Evolutionary conservation across 768 basidiomycete species (phyloP), one percentile per base, ranked within the genome.

Genomic region (Lentinus tigrinus): DNA sequence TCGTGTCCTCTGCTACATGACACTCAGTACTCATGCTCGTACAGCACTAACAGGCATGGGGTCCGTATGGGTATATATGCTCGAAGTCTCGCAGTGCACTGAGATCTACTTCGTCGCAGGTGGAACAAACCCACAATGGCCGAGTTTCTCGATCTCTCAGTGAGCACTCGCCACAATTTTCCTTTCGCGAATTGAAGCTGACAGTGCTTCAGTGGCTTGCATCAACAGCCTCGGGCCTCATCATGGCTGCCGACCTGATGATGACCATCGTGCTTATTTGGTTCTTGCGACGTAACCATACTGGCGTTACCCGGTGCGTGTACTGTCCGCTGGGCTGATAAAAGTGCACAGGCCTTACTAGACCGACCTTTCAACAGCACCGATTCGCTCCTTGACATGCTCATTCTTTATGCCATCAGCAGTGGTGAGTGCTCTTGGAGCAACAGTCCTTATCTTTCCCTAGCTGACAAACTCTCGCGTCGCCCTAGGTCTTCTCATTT

Each of bases 251-350:
- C 6, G 56, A 57, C 43, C 11, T 57, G 2, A 26, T 50, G 34
- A 34, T 57, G n/a, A 57, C 56, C 10, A 26, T 43, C 11, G 43
- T 57, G 8, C 56, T 57, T 34, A 57, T 57, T n/a, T 38, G 24
- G 7, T 49, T 50, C 34, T 43, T 57, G 4, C 49, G 43, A 10
- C 50, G 21, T 34, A 52, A 43, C 19, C 21, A 43, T 2, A 57
- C 49, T 26, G 56, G 56, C 1, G 26, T 51, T 23, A 44, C 13
- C 13, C 49, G 56, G 56, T 56, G 24, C 40, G 47, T 19, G 8
- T 10, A 3, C 31, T 44, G 21, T 3, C 7, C 3, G 4, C 39
- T 31, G 9, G 21, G 0, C n/a, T n/a, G n/a, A 23, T 23, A 8
- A 23, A 31, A 31, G 31, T 31, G 43, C 21, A 5, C 13, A 6